These are phyloP conservation scores for Penicillium egyptiacum DNA, from an alignment of 495 filamentous ascomycete species.

Conservation along the genomic window DNA sequence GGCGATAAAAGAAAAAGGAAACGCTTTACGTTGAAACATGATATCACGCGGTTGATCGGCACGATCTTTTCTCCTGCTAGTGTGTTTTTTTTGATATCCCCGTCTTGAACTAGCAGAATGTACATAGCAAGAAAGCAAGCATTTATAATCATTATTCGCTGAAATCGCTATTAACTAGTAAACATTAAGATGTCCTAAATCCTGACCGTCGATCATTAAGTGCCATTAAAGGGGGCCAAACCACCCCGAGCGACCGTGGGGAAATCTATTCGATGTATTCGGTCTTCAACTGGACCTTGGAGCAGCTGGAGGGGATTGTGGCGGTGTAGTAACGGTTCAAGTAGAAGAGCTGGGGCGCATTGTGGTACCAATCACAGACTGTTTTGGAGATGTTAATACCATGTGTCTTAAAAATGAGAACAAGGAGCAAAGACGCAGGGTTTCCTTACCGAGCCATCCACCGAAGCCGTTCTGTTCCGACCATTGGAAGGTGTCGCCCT, in stretches of 20 bases:
- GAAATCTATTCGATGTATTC: constrained; percentile 22
- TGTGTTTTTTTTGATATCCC: constrained; percentile 13
- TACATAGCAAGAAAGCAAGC: constrained; percentile 4
- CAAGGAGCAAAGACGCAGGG: constrained; percentile 7
- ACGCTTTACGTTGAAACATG: constrained; percentile 10
- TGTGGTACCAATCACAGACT: constrained; percentile 59
- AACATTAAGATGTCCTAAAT: background rate
- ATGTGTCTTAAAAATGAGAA: background rate
- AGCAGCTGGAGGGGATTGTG: constrained; percentile 45
- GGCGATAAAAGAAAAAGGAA: background rate
- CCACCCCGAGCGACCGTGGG: constrained; percentile 1
- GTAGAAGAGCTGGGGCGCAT: constrained; percentile 55
- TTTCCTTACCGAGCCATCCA: constrained; percentile 52
- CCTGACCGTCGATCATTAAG: background rate
- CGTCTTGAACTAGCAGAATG: constrained; percentile 1
- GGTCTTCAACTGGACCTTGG: constrained; percentile 39
- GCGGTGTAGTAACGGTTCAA: constrained; percentile 31
- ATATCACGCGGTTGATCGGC: constrained; percentile 7
- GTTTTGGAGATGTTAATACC: background rate
- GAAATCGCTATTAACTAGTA: constrained; percentile 9
- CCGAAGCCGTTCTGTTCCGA: constrained; percentile 39
- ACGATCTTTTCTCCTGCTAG: constrained; percentile 1
- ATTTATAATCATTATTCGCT: constrained; percentile 10
- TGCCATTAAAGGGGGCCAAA: background rate
- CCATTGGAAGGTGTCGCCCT: constrained; percentile 39